A percentile compares a stretch with the other conserved stretches of the same genome.
phyloP scores from a whole-genome alignment of 2,329 filamentous ascomycete species.

The Talaromyces amestolkiae region DNA sequence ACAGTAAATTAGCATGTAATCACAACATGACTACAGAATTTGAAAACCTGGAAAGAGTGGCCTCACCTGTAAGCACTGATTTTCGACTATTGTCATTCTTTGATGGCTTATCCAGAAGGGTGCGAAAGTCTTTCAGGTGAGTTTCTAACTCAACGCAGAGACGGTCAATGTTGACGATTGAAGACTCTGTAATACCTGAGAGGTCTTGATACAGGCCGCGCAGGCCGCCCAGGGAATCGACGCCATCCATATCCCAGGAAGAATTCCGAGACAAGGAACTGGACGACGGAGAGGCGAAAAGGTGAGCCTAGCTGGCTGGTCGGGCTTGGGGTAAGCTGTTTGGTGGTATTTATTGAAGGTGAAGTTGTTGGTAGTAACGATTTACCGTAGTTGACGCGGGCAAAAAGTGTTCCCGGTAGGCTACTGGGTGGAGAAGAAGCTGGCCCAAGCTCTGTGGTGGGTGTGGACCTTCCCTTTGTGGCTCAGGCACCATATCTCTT shows the following conservation, averaged over 20 bases:
- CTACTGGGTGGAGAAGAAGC: slow-evolving; percentile 26
- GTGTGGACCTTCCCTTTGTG: slow-evolving; percentile 16
- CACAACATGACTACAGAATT: neutral
- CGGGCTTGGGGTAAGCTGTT: slow-evolving; percentile 8
- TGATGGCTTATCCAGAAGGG: slow-evolving; percentile 69
- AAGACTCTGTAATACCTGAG: slow-evolving; percentile 68
- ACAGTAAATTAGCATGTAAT: slow-evolving; percentile 12
- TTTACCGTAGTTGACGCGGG: slow-evolving; percentile 24
- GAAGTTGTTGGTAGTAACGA: neutral
- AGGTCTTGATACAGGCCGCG: slow-evolving; percentile 85
- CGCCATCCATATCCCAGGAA: slow-evolving; percentile 62
- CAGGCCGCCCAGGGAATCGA: slow-evolving; percentile 71
- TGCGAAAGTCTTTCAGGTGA: slow-evolving; percentile 65
- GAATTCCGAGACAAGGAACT: slow-evolving; percentile 21
- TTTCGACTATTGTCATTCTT: slow-evolving; percentile 75
- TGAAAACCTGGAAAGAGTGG: neutral
- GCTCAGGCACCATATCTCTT: neutral
- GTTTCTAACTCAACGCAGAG: slow-evolving; percentile 64
- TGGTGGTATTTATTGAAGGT: neutral
- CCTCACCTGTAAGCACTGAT: slow-evolving; percentile 64
- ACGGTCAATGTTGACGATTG: slow-evolving; percentile 68
- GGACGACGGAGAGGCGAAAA: slow-evolving; percentile 25
- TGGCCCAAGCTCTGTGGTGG: neutral
- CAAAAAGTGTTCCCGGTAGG: slow-evolving; percentile 24
- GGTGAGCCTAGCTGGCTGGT: slow-evolving; percentile 26